Conservation (phyloP, 768 basidiomycete species). For the Tulasnella sp. region DNA sequence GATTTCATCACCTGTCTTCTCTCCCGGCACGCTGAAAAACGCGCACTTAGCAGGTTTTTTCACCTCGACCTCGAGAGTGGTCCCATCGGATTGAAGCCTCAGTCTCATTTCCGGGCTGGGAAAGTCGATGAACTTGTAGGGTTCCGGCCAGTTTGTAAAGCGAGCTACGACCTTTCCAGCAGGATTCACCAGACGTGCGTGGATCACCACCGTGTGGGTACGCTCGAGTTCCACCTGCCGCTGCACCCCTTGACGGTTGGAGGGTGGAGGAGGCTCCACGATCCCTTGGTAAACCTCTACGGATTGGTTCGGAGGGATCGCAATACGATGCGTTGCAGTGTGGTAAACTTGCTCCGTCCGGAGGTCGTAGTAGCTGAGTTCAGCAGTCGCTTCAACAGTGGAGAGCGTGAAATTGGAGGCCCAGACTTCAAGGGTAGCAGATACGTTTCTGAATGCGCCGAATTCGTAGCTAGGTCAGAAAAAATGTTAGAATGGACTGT, state of each 20-base stretch:
- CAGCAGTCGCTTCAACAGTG: conserved; percentile 33
- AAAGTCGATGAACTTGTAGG: conserved; percentile 36
- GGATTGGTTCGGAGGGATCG: conserved; percentile 40
- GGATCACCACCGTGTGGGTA: conserved; percentile 38
- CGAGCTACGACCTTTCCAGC: conserved; percentile 35
- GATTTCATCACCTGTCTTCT: conserved; percentile 31
- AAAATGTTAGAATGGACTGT: conserved; percentile 27
- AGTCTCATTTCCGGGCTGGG: conserved; percentile 34
- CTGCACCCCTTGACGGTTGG: conserved; percentile 10
- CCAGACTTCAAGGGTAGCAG: conserved; percentile 41
- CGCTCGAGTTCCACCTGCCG: conserved; percentile 14
- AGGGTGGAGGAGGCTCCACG: conserved; percentile 32
- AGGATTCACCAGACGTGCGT: conserved; percentile 34
- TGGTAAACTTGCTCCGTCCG: conserved; percentile 34
- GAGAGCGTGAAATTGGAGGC: conserved; percentile 40
- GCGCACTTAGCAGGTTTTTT: conserved; percentile 33
- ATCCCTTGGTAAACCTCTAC: conserved; percentile 42
- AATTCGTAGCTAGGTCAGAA: conserved; percentile 37
- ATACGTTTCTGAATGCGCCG: conserved; percentile 33
- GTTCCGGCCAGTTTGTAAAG: conserved; percentile 36
- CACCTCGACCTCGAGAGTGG: conserved; percentile 28
- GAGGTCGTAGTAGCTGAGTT: conserved; percentile 40
- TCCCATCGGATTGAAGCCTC: conserved; percentile 20
- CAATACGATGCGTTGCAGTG: conserved; percentile 28
- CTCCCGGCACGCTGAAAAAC: conserved; percentile 30